Evolutionary conservation across 768 basidiomycete species (phyloP).

Genomic region (Agaricus sinodeliciosus): DNA sequence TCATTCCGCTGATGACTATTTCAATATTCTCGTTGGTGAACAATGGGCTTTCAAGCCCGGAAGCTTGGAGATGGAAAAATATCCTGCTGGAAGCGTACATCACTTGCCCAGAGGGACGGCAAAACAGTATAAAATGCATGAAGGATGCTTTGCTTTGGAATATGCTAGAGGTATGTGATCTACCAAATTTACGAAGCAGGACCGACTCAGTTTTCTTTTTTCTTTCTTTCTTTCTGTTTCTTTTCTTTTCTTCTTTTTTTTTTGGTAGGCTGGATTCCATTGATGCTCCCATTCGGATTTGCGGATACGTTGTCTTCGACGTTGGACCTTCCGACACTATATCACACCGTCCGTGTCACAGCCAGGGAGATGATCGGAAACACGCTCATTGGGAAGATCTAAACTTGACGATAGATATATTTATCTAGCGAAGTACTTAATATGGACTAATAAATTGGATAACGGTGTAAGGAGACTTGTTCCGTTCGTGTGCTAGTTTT

Average conservation of each 20-base stretch:
- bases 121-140: constrained; percentile 98
- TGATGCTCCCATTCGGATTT: constrained; percentile 93
- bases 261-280: constrained; percentile 88
- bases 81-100: constrained; percentile 80
- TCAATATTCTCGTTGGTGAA: constrained; percentile 90
- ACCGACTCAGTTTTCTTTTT: background rate
- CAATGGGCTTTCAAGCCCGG: constrained; percentile 92
- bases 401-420: constrained; percentile 11
- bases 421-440: background rate
- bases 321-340: constrained; percentile 79
- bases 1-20: constrained; percentile 97
- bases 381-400: constrained; percentile 83
- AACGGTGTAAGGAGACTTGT: too few species aligned
- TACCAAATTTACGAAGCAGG: background rate
- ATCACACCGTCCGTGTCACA: constrained; percentile 69
- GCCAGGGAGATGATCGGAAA: constrained; percentile 82
- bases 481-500: too few species aligned
- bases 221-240: too few species aligned
- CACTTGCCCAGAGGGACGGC: constrained; percentile 73
- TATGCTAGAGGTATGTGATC: constrained; percentile 74
- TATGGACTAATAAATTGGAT: too few species aligned
- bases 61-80: constrained; percentile 77
- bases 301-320: constrained; percentile 85
- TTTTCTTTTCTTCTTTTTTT: too few species aligned
- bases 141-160: constrained; percentile 93